Base-by-base conservation (phyloP, 768 basidiomycete genomes). In the Auricularia heimuer region DNA sequence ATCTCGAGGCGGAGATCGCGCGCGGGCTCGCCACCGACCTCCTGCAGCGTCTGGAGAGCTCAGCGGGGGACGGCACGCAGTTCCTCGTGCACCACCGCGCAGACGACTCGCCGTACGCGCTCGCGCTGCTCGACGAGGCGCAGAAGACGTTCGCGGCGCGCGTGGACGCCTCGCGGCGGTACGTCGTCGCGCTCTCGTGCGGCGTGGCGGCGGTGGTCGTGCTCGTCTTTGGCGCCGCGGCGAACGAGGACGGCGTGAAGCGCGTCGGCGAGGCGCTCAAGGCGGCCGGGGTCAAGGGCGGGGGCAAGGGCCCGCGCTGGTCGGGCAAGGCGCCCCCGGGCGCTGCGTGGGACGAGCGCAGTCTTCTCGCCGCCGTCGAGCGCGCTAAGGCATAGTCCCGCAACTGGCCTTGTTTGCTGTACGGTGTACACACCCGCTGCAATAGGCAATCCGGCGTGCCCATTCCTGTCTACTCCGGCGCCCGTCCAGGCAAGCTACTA, bases 301-400 rank as follows among this genome's bases (percentile, higher is more conserved):
- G 91, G 11, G 89, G 90, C 3, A 90, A 88, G 70, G 90, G 88
- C 1, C 68, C 76, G 18, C 83, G 81, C 69, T 92, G 90, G 87
- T 90, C 89, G 67, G 90, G 90, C 10, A 88, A 91, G 72, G 8
- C 12, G 39, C 8, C 39, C 8, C 39, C 39, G 8, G 39, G 39
- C 39, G 39, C 39, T 7, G 39, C 39, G 39, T 42, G 39, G 39
- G 39, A 42, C 39, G 39, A 42, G 12, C 8, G 39, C 39, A 42
- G 39, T 14, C 39, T 42, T 42, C 39, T 42, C 39, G 39, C 39
- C 39, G 39, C 39, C 39, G 39, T 42, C 3, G 39, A 42, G 39
- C 39, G 39, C 39, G 39, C 39, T 8, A 4, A 42, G 39, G 39
- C 39, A 29, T 29, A 8, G 39, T 42, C 39, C 39, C 39, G 39